Base-by-base conservation (phyloP, 257 asterid genomes). In the Nicotiana noctiflora region DNA sequence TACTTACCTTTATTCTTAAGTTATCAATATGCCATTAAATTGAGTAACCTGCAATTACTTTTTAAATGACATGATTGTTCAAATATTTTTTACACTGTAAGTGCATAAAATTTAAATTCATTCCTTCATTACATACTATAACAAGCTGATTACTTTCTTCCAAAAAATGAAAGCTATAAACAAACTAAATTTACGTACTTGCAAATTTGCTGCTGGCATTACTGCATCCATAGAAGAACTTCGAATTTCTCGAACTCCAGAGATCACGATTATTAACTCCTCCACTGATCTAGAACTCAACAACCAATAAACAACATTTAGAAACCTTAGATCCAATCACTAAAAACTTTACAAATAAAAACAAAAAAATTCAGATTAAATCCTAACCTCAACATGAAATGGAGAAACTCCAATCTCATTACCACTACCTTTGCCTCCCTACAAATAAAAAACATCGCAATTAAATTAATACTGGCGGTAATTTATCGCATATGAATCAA, bases 221-320 rank as follows among this genome's bases (percentile, higher is more conserved):
- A 88, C 98, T 89, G 86, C 98, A 95, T 56, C 98, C 92, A 57
- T 79, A 80, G 87, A 83, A 96, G 83, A 91, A 86, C 74, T 85
- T 81, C 0, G 97, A 92, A 80, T 92, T 86, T 80, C 84, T 91
- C 29, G 95, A 87, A 59, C 88, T 91, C 99, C 99, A 96, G 52
- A 96, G 93, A 90, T 93, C 94, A 51, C 86, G 95, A 83, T 77
- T 85, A 86, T 68, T 80, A 83, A 88, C 87, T 61, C 82, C 82
- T 82, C 79, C 84, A 75, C 80, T 70, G 13, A 70, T 46, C 59
- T 70, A 70, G 37, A 70, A 12, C 91, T 80, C 93, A 88, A 84
- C 83, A 65, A 86, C 67, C 82, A 83, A 87, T 86, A 46, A 79
- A 85, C 79, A 84, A 68, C 82, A 85, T 82, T 90, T 55, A 88